phyloP scores from a whole-genome alignment of 768 basidiomycete species.

The Agrocybe pediades region DNA sequence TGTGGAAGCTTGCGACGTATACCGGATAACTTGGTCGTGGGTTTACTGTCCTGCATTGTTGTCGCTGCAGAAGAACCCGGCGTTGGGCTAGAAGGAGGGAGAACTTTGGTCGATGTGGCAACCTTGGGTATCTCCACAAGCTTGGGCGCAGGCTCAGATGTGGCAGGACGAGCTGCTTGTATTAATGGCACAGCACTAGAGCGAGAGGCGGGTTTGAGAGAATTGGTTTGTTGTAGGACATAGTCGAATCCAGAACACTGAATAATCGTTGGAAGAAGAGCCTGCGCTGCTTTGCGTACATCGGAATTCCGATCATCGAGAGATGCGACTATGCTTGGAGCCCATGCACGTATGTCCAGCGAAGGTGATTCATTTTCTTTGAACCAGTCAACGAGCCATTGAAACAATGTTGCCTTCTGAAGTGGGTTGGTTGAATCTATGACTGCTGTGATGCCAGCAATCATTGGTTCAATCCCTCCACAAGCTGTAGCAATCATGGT shows the following conservation, averaged over 20 bases:
- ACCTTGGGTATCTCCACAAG: conserved; percentile 18
- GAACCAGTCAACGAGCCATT: conserved; percentile 82
- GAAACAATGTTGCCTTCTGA: conserved; percentile 76
- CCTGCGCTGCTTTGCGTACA: conserved; percentile 89
- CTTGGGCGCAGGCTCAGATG: conserved; percentile 26
- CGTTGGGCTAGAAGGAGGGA: conserved; percentile 16
- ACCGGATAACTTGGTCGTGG: conserved; percentile 54
- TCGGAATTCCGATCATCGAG: conserved; percentile 92
- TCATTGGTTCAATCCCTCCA: conserved; percentile 83
- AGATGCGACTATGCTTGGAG: conserved; percentile 63
- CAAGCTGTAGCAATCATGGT: conserved; percentile 83
- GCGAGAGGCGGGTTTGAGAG: conserved; percentile 90
- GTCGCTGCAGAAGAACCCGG: conserved; percentile 45
- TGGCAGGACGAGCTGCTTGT: conserved; percentile 73
- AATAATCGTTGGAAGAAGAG: conserved; percentile 77
- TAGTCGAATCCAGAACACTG: conserved; percentile 77
- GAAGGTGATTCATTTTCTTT: conserved; percentile 59
- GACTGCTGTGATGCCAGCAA: conserved; percentile 73
- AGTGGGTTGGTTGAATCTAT: conserved; percentile 88
- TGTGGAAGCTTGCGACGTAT: conserved; percentile 75
- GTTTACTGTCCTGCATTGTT: conserved; percentile 35
- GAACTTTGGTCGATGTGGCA: conserved; percentile 28
- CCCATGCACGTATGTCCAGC: conserved; percentile 74
- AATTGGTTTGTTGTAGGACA: conserved; percentile 83
- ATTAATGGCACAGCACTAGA: conserved; percentile 84